These are phyloP conservation scores for Trametes sp. DNA, from an alignment of 1,284 basidiomycete genomes.

Conservation along the genomic window DNA sequence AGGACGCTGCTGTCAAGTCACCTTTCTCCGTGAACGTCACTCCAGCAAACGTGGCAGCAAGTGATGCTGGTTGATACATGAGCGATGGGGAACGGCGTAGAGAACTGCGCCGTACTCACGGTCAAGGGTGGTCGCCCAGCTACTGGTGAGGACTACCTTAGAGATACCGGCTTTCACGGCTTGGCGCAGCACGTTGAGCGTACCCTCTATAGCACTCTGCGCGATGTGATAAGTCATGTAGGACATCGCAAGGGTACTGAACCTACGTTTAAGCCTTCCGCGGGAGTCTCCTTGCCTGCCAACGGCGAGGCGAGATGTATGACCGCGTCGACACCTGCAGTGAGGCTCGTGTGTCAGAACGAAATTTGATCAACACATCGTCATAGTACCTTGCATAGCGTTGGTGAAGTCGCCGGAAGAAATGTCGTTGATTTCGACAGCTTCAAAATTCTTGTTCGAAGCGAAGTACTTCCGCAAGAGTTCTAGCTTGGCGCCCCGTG, in stretches of 20 bases:
- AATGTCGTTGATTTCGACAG: slow-evolving; percentile 31
- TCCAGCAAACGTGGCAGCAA: slow-evolving; percentile 5
- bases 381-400: slow-evolving; percentile 31
- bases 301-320: slow-evolving; percentile 33
- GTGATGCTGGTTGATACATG: neutral
- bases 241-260: neutral
- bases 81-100: neutral
- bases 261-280: slow-evolving; percentile 25
- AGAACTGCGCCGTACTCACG: neutral
- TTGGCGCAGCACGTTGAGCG: slow-evolving; percentile 39
- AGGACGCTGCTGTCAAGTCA: neutral
- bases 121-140: slow-evolving; percentile 10
- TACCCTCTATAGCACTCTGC: slow-evolving; percentile 34
- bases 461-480: slow-evolving; percentile 23
- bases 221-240: neutral
- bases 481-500: slow-evolving; percentile 23
- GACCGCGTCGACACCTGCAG: slow-evolving; percentile 30
- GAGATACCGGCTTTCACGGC: slow-evolving; percentile 38
- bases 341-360: neutral
- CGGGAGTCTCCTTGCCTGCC: slow-evolving; percentile 17
- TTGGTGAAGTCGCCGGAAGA: slow-evolving; percentile 31
- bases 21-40: slow-evolving; percentile 10
- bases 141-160: slow-evolving; percentile 37
- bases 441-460: slow-evolving; percentile 28
- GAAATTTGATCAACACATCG: neutral